A percentile compares a stretch with the other conserved stretches of the same genome.
These are phyloP conservation scores for Russula abietina DNA, from an alignment of 768 basidiomycete genomes.

Conservation along the genomic window DNA sequence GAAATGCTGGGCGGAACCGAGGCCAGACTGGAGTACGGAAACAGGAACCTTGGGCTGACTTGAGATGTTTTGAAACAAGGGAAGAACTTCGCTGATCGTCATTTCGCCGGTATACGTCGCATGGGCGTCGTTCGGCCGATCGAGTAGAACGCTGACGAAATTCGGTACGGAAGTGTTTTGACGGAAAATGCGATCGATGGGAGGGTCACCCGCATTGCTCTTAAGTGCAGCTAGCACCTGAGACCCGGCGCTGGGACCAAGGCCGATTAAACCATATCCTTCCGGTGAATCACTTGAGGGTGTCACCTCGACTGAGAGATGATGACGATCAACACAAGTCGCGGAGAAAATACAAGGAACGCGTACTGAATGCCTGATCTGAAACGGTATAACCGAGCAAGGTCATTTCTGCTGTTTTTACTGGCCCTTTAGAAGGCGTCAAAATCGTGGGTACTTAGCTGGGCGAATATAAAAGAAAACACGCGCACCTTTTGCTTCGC, in stretches of 20 bases:
- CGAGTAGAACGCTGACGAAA: conserved; percentile 56
- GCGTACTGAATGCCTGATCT: conserved; percentile 45
- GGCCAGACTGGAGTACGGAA: conserved; percentile 35
- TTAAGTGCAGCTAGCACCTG: conserved; percentile 34
- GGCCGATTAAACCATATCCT: conserved; percentile 43
- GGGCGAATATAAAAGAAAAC: too few relatives aligned
- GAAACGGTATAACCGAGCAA: conserved; percentile 42
- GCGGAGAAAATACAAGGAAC: conserved; percentile 9
- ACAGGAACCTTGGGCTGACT: conserved; percentile 49
- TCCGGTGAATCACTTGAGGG: conserved; percentile 30
- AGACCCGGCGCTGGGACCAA: conserved; percentile 55
- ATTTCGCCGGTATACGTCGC: conserved; percentile 51
- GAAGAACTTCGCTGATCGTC: conserved; percentile 53
- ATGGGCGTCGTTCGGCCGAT: conserved; percentile 48
- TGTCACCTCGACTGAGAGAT: conserved; percentile 36
- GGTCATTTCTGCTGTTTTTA: conserved; percentile 39
- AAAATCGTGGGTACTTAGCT: background rate
- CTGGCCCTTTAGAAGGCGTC: conserved; percentile 31
- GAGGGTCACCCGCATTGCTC: conserved; percentile 40
- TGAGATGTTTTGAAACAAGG: conserved; percentile 43
- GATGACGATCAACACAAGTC: background rate
- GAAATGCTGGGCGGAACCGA: conserved; percentile 58
- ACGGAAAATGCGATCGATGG: conserved; percentile 61
- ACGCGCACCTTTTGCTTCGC: conserved; percentile 33
- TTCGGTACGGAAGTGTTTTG: conserved; percentile 52